Conservation (phyloP, 768 basidiomycete species). For the Hygrophoropsis aurantiaca region DNA sequence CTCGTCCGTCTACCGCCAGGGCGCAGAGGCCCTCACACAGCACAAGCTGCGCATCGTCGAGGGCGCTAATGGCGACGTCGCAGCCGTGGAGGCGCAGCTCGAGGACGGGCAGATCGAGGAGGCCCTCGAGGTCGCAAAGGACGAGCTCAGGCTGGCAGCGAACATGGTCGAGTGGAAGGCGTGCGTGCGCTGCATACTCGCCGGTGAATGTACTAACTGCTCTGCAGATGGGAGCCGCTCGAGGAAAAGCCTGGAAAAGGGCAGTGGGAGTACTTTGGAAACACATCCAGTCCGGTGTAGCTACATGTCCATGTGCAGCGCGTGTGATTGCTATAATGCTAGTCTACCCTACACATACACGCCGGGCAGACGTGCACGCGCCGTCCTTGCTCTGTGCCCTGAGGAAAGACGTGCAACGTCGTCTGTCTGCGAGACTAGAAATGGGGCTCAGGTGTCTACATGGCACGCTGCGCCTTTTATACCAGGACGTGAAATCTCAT, state of each 20-base stretch:
- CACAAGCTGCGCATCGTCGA: constrained; percentile 76
- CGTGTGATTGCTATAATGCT: background rate
- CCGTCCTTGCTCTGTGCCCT: constrained; percentile 16
- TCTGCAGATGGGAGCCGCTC: constrained; percentile 85
- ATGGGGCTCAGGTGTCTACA: constrained; percentile 8
- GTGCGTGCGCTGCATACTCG: constrained; percentile 51
- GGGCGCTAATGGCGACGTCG: constrained; percentile 63
- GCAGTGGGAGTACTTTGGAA: constrained; percentile 86
- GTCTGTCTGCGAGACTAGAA: constrained; percentile 22
- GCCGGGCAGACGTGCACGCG: background rate
- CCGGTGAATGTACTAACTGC: constrained; percentile 9
- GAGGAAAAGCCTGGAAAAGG: constrained; percentile 77
- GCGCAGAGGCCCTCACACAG: constrained; percentile 80
- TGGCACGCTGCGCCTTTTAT: background rate
- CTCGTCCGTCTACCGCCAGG: constrained; percentile 86
- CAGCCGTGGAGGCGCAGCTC: constrained; percentile 68
- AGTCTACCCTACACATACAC: background rate
- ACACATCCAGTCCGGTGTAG: constrained; percentile 44
- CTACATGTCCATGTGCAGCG: background rate
- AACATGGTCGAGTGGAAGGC: constrained; percentile 96
- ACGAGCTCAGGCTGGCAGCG: constrained; percentile 72
- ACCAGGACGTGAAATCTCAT: background rate
- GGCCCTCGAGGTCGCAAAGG: constrained; percentile 75
- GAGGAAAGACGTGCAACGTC: constrained; percentile 21
- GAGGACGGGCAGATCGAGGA: constrained; percentile 89